Percentiles rank a stretch among this genome's conserved stretches.
Conservation (phyloP, 164 flowering plant genomes). For the Buxus sempervirens region DNA sequence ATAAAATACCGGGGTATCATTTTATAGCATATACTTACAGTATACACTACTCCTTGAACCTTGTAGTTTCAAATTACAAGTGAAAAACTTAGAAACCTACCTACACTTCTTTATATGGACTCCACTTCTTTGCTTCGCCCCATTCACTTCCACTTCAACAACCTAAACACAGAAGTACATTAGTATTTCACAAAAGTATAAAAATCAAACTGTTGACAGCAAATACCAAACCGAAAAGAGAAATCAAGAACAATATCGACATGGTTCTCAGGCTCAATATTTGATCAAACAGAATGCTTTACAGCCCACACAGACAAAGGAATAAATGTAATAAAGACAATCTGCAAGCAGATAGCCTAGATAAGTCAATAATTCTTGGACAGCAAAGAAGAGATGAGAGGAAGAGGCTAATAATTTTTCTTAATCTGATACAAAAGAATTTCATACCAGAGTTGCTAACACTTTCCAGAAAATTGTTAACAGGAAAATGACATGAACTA, state of each 20-base stretch:
- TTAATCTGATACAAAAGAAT: too few species aligned
- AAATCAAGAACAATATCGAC: background rate
- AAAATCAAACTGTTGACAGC: background rate
- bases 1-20: too few species aligned
- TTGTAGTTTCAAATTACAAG: background rate
- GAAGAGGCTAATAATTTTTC: too few species aligned
- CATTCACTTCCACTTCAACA: conserved; percentile 84
- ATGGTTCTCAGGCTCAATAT: background rate
- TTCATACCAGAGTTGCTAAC: too few species aligned
- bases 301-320: too few species aligned
- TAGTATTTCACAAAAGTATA: background rate
- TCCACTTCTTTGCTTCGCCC: conserved; percentile 88
- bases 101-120: conserved; percentile 95
- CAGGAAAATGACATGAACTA: background rate
- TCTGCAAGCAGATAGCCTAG: too few species aligned
- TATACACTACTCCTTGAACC: too few species aligned
- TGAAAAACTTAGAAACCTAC: conserved; percentile 22
- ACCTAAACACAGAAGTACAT: conserved; percentile 38
- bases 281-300: background rate
- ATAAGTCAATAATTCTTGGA: too few species aligned
- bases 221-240: background rate
- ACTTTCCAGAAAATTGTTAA: too few species aligned
- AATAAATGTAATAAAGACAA: too few species aligned
- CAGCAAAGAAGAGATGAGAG: too few species aligned
- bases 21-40: too few species aligned